Evolutionary conservation across 345 rosid species (phyloP).

Genomic region (Salix arbutifolia): DNA sequence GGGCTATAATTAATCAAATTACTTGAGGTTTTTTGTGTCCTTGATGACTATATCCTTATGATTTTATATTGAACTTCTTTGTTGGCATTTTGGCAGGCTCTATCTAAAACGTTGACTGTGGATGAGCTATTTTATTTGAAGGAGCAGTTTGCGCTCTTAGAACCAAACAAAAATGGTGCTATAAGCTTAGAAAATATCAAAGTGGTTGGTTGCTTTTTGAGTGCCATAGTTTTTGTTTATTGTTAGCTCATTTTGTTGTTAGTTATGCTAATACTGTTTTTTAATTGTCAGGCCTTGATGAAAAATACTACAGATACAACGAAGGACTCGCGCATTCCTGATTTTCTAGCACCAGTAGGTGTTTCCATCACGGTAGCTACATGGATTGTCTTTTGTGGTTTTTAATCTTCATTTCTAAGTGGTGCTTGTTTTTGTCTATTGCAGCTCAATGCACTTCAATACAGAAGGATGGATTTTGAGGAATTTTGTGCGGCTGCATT

Average conservation of each 20-base stretch:
- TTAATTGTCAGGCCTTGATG: slow-evolving; percentile 66
- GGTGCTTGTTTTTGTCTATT: neutral
- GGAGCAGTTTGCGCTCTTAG: slow-evolving; percentile 69
- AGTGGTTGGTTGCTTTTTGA: slow-evolving; percentile 40
- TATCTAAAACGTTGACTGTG: slow-evolving; percentile 68
- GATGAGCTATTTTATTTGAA: slow-evolving; percentile 71
- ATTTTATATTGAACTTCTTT: neutral
- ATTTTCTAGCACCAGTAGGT: slow-evolving; percentile 77
- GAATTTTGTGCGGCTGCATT: slow-evolving; percentile 95
- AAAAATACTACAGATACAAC: slow-evolving; percentile 84
- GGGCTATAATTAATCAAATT: neutral
- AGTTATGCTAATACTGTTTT: slow-evolving; percentile 9
- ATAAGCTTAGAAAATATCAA: slow-evolving; percentile 68
- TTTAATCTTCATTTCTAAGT: neutral
- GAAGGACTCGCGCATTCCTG: slow-evolving; percentile 87
- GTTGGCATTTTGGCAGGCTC: slow-evolving; percentile 51
- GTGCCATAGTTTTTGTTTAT: neutral
- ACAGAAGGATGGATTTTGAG: slow-evolving; percentile 88
- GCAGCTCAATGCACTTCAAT: slow-evolving; percentile 82
- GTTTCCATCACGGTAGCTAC: neutral
- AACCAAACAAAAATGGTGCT: slow-evolving; percentile 64
- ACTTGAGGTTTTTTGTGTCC: neutral
- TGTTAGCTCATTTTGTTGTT: neutral
- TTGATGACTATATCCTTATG: neutral
- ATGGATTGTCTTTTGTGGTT: neutral